A percentile compares a stretch with the other conserved stretches of the same genome.
These are phyloP conservation scores for Lathyrus sativus DNA, from an alignment of 306 rosid species.

Conservation along the genomic window DNA sequence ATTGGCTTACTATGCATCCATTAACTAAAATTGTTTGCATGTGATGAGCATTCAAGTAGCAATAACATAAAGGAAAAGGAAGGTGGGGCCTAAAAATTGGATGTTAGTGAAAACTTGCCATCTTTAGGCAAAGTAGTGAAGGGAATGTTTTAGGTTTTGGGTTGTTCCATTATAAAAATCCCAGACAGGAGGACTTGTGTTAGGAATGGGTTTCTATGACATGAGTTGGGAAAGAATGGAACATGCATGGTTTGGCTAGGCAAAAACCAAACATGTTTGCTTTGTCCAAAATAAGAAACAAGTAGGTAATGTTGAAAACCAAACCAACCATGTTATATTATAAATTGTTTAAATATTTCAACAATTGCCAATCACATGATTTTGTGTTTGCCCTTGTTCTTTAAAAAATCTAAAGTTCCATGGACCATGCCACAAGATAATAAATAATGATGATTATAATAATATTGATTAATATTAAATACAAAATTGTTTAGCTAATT, in stretches of 20 bases:
- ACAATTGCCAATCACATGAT: slow-evolving; percentile 25
- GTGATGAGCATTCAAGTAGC: slow-evolving; percentile 33
- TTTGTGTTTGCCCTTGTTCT: slow-evolving; percentile 36
- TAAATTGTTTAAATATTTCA: not conserved
- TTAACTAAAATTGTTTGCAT: not conserved
- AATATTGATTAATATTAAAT: not conserved
- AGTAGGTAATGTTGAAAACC: slow-evolving; percentile 11
- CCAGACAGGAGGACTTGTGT: slow-evolving; percentile 45
- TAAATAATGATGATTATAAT: not conserved
- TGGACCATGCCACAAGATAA: not conserved
- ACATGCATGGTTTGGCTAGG: slow-evolving; percentile 50
- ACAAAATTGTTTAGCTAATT: not conserved
- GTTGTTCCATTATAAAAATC: slow-evolving; percentile 25
- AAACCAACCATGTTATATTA: slow-evolving; percentile 38
- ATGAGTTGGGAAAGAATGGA: slow-evolving; percentile 54
- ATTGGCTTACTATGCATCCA: not conserved
- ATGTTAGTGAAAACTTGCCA: slow-evolving; percentile 29
- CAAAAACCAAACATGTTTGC: slow-evolving; percentile 42
- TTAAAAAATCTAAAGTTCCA: not conserved
- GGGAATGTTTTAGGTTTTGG: slow-evolving; percentile 37
- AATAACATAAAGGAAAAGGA: slow-evolving; percentile 32
- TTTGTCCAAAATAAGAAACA: slow-evolving; percentile 41
- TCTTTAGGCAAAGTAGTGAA: slow-evolving; percentile 39
- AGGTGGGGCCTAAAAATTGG: slow-evolving; percentile 26
- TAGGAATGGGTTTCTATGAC: slow-evolving; percentile 54